Conservation (phyloP, 306 rosid genomes). For the Alnus glutinosa region DNA sequence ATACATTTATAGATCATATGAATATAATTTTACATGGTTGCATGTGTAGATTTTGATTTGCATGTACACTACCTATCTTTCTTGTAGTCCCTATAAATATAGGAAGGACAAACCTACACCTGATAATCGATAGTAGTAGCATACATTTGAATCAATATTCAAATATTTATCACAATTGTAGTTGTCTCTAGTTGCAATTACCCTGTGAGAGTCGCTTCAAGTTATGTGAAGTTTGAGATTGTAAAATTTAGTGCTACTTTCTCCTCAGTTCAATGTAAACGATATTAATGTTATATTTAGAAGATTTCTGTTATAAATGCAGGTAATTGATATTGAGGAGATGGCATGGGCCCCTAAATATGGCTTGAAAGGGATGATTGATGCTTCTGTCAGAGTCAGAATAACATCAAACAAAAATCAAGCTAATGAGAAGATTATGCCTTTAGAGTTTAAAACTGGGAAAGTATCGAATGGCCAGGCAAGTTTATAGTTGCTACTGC, state of each 20-base stretch:
- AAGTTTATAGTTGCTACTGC: slow-evolving; percentile 36
- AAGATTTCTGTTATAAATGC: slow-evolving; percentile 29
- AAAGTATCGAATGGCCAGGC: slow-evolving; percentile 73
- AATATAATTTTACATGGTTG: background rate
- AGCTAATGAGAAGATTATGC: slow-evolving; percentile 59
- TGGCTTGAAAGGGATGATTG: slow-evolving; percentile 97
- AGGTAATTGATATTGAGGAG: slow-evolving; percentile 96
- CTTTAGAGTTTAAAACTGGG: slow-evolving; percentile 91
- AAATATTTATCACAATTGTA: slow-evolving; percentile 5
- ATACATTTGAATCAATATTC: background rate
- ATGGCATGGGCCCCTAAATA: slow-evolving; percentile 97
- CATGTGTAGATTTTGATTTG: background rate
- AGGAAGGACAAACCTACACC: background rate
- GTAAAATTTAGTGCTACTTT: background rate
- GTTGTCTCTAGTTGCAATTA: background rate
- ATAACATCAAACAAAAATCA: slow-evolving; percentile 45
- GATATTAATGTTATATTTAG: slow-evolving; percentile 16
- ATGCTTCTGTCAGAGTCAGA: slow-evolving; percentile 81
- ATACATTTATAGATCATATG: slow-evolving; percentile 10
- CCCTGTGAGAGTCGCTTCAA: background rate
- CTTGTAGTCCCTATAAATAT: background rate
- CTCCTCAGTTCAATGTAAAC: background rate
- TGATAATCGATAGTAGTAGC: slow-evolving; percentile 16
- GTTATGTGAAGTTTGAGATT: slow-evolving; percentile 1
- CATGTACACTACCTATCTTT: slow-evolving; percentile 5